A percentile compares a stretch with the other conserved stretches of the same genome.
These are phyloP conservation scores for Buxus sempervirens DNA, from an alignment of 164 flowering plant species.

Conservation along the genomic window DNA sequence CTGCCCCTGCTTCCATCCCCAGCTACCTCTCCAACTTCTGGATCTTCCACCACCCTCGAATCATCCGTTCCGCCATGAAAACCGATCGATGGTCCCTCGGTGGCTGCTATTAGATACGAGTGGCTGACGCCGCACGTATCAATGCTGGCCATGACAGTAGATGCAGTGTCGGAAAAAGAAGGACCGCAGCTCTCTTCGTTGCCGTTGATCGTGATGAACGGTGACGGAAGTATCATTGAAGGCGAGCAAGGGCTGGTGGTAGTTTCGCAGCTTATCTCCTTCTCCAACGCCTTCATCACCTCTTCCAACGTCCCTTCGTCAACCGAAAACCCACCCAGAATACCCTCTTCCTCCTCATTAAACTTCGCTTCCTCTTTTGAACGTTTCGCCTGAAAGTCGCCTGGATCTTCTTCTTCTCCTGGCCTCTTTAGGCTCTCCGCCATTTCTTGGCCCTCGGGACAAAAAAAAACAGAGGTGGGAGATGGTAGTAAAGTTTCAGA, in stretches of 20 bases:
- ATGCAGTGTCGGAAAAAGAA: background rate
- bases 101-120: background rate
- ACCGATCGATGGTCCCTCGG: background rate
- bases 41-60: too few relatives aligned
- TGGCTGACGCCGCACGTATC: background rate
- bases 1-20: background rate
- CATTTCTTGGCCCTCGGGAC: too few relatives aligned
- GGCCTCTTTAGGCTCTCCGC: background rate
- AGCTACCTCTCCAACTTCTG: background rate
- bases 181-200: conserved; percentile 6
- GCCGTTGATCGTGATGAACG: background rate
- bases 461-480: too few relatives aligned
- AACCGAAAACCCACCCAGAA: conserved; percentile 1
- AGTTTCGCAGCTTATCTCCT: background rate
- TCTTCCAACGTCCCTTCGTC: conserved; percentile 8
- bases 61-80: too few relatives aligned
- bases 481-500: too few relatives aligned
- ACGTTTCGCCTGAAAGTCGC: background rate
- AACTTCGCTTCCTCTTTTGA: background rate
- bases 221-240: background rate
- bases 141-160: conserved; percentile 1
- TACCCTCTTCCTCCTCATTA: conserved; percentile 9
- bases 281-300: background rate
- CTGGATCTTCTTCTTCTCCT: background rate
- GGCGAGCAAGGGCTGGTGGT: background rate